Conservation (phyloP, 2,329 filamentous ascomycete species). For the Fusarium burgessii region DNA sequence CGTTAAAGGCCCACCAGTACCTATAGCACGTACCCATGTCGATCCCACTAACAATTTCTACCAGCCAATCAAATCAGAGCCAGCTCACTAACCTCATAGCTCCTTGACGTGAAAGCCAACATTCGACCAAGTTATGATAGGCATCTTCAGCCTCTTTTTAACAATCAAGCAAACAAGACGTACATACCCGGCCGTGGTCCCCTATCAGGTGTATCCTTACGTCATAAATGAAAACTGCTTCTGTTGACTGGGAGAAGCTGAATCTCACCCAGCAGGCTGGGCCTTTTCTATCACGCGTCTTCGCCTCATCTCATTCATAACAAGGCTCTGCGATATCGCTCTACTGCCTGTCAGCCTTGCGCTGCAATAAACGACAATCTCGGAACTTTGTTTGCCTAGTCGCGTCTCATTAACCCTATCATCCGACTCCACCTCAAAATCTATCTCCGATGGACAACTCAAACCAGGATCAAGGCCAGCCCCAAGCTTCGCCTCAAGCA, state of each 20-base stretch:
- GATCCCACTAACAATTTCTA: constrained; percentile 36
- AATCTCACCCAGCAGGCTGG: constrained; percentile 41
- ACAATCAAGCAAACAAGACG: constrained; percentile 13
- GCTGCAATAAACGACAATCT: constrained; percentile 6
- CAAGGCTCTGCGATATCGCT: constrained; percentile 26
- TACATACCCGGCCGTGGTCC: background rate
- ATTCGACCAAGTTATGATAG: constrained; percentile 19
- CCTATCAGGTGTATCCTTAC: background rate
- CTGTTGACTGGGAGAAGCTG: constrained; percentile 5
- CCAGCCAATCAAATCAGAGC: constrained; percentile 25
- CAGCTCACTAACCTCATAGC: constrained; percentile 23
- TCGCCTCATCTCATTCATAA: constrained; percentile 38
- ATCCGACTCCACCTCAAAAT: background rate
- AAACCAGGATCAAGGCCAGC: constrained; percentile 37
- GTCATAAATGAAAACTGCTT: constrained; percentile 30
- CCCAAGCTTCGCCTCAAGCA: constrained; percentile 33
- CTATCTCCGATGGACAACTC: constrained; percentile 36
- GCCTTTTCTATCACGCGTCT: constrained; percentile 33
- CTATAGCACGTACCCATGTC: constrained; percentile 3
- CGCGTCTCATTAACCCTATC: background rate
- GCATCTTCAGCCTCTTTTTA: constrained; percentile 5
- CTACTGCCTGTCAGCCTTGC: constrained; percentile 34
- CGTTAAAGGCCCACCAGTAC: constrained; percentile 15
- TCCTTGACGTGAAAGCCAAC: constrained; percentile 26
- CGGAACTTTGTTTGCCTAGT: background rate